Evolutionary conservation across 495 filamentous ascomycete genomes (phyloP).

Genomic region (Lophiotrema nucula): DNA sequence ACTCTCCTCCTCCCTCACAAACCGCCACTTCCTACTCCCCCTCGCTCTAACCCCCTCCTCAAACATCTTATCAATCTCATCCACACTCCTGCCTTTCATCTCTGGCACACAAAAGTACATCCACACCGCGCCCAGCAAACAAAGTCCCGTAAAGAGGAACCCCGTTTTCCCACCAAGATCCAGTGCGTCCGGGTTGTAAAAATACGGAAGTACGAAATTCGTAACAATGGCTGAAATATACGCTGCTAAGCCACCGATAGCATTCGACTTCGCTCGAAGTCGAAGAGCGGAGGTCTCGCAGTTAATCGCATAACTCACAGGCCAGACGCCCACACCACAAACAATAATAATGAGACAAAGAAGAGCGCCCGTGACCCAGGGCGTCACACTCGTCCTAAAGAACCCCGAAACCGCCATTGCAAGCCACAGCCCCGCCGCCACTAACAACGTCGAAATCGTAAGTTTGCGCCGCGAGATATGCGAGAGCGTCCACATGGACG

Average conservation of each 20-base stretch:
- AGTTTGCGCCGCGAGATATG: conserved; percentile 11
- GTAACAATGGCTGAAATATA: conserved; percentile 7
- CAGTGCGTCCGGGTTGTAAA: conserved; percentile 15
- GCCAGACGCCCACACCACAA: conserved; percentile 20
- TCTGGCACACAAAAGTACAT: conserved; percentile 19
- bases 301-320: conserved; percentile 15
- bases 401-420: conserved; percentile 17
- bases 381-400: neutral
- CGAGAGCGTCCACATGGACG: conserved; percentile 9
- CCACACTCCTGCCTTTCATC: conserved; percentile 20
- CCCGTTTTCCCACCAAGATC: conserved; percentile 21
- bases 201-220: conserved; percentile 7
- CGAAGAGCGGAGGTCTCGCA: conserved; percentile 9
- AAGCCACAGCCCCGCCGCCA: neutral
- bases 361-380: conserved; percentile 10
- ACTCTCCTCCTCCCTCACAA: conserved; percentile 6
- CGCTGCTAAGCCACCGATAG: conserved; percentile 11
- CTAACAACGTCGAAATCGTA: neutral
- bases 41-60: conserved; percentile 3
- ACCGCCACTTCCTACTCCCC: conserved; percentile 3
- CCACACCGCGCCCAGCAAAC: neutral
- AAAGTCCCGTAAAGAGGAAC: conserved; percentile 9
- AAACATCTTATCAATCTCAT: conserved; percentile 27
- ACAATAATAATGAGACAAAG: conserved; percentile 1
- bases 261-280: conserved; percentile 13